phyloP scores from a whole-genome alignment of 2,329 filamentous ascomycete species.

The Periconia sp. region DNA sequence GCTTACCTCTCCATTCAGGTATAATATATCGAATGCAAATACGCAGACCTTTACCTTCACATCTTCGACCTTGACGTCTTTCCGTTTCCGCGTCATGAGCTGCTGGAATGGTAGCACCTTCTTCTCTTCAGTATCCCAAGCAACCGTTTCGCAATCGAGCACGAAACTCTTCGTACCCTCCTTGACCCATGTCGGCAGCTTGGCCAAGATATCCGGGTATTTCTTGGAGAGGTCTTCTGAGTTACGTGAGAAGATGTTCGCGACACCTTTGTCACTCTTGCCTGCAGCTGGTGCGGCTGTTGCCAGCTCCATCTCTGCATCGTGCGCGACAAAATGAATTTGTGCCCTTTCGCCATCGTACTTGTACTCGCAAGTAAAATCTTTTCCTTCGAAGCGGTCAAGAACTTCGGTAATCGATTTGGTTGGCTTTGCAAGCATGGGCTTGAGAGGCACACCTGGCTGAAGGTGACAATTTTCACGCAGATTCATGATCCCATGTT shows the following conservation, averaged over 20 bases:
- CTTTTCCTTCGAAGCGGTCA: constrained; percentile 92
- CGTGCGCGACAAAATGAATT: constrained; percentile 92
- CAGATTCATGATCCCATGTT: constrained; percentile 82
- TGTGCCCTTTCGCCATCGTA: constrained; percentile 98
- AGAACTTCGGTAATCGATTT: constrained; percentile 98
- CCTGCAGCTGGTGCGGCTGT: constrained; percentile 59
- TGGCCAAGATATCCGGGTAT: constrained; percentile 91
- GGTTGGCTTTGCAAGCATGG: constrained; percentile 97
- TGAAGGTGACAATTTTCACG: constrained; percentile 85
- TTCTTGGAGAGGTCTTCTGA: constrained; percentile 97
- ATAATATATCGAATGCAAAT: constrained; percentile 93
- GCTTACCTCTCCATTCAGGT: constrained; percentile 78
- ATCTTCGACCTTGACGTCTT: constrained; percentile 93
- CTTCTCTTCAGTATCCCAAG: constrained; percentile 93
- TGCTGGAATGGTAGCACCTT: constrained; percentile 97
- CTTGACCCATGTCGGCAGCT: constrained; percentile 88
- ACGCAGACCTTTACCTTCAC: constrained; percentile 97
- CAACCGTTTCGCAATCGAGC: constrained; percentile 96
- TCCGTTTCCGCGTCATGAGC: constrained; percentile 96
- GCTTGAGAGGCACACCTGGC: constrained; percentile 92
- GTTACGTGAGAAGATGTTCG: constrained; percentile 95
- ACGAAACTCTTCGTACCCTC: constrained; percentile 91
- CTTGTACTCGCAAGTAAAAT: constrained; percentile 98
- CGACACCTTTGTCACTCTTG: constrained; percentile 71
- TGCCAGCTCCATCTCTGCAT: constrained; percentile 70